Evolutionary conservation across 495 filamentous ascomycete genomes (phyloP), one percentile per base, ranked within the genome.

Genomic region (Hyaloscypha hepaticicola): DNA sequence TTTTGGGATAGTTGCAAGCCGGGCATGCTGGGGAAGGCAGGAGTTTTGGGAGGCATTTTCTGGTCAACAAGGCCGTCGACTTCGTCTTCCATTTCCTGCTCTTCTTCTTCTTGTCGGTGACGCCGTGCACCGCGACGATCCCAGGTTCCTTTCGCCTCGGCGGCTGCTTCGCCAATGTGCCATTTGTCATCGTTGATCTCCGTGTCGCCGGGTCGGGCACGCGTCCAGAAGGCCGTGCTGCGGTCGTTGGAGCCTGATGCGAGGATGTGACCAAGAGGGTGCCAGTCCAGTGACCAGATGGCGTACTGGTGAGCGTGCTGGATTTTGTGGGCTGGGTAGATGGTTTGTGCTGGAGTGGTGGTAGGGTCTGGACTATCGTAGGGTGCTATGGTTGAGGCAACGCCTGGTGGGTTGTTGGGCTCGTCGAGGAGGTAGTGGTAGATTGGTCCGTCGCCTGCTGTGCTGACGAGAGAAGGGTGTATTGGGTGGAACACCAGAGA

Each of bases 191-290:
- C 91, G 79, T 90, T 86, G 71, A 87, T 88, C 61, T 88, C 87
- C 58, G 82, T 85, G 69, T 97, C 95, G 31, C 95, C 95, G 3
- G 95, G 95, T 53, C 95, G 80, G 7, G 90, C 80, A 22, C 95
- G 86, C 16, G 92, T 90, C 95, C 95, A 99, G 79, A 99, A 99
- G 34, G 94, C 86, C 8, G 95, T 97, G 52, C 96, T 91, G 53
- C 94, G 89, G 75, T 99, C 95, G 74, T 99, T 99, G 2, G 94
- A 97, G 5, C 95, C 95, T n/a, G 95, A 96, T n/a, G 93, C 92
- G 27, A 99, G 83, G 64, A 99, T 94, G 70, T 99, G 95, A 24
- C 95, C 95, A 0, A 97, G 80, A 1, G 95, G 95, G 71, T 99
- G 95, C 91, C 95, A 99, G 79, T 96, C 92, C 25, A 99, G 80